phyloP scores from a whole-genome alignment of 352 stramenopile genomes.

The Phytophthora sp. region DNA sequence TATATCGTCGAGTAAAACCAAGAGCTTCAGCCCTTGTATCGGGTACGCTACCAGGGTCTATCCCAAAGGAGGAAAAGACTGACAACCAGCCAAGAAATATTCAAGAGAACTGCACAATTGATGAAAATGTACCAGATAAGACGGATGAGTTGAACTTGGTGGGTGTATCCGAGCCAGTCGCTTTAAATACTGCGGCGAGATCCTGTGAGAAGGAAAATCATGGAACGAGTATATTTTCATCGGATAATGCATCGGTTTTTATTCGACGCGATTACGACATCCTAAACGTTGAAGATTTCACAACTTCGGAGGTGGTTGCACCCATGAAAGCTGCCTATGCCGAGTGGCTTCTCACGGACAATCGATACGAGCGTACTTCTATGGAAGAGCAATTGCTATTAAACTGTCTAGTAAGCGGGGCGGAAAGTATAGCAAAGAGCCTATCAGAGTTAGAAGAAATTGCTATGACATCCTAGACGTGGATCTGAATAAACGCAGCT shows the following conservation, averaged over 20 bases:
- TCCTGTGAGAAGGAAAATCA: background rate
- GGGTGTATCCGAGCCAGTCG: too few relatives aligned
- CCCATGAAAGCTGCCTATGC: slow-evolving; percentile 42
- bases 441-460: slow-evolving; percentile 66
- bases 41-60: background rate
- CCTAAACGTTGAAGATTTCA: slow-evolving; percentile 54
- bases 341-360: slow-evolving; percentile 38
- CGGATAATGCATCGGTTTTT: slow-evolving; percentile 24
- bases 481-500: background rate
- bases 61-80: background rate
- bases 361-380: slow-evolving; percentile 37
- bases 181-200: background rate
- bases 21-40: background rate
- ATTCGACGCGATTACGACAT: slow-evolving; percentile 44
- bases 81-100: too few relatives aligned
- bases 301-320: slow-evolving; percentile 35
- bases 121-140: background rate
- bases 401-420: slow-evolving; percentile 35
- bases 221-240: slow-evolving; percentile 10
- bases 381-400: slow-evolving; percentile 52
- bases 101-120: background rate
- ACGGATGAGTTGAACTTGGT: too few relatives aligned
- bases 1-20: slow-evolving; percentile 44
- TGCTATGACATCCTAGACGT: slow-evolving; percentile 41
- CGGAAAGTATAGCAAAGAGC: slow-evolving; percentile 63